phyloP scores from a whole-genome alignment of 169 alveolate genomes.

The Plasmodium gaboni region DNA sequence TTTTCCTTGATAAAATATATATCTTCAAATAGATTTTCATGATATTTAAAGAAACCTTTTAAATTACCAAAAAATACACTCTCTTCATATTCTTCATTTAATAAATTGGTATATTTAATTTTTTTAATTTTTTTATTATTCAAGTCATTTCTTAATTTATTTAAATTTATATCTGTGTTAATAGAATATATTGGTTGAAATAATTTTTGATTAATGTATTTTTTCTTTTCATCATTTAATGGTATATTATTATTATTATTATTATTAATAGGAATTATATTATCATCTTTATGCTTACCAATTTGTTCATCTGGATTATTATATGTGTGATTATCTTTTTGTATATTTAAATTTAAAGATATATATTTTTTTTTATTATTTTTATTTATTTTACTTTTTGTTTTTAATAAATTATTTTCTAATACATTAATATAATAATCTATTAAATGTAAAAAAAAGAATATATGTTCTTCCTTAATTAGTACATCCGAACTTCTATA shows the following conservation, averaged over 20 bases:
- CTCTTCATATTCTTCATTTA: conserved; percentile 35
- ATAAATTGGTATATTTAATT: conserved; percentile 35
- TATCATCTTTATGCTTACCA: not conserved
- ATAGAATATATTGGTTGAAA: conserved; percentile 7
- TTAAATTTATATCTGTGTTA: not conserved
- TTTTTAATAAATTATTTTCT: conserved; percentile 8
- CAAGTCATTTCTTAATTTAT: not conserved
- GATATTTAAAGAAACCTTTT: conserved; percentile 49
- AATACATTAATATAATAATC: conserved; percentile 49
- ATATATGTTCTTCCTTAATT: not conserved
- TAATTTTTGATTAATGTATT: conserved; percentile 13
- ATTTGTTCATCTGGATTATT: not conserved
- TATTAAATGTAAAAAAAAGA: conserved; percentile 20
- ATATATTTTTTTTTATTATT: too few relatives aligned
- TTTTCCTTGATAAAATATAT: conserved; percentile 29
- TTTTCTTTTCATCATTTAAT: not conserved
- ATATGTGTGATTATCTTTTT: not conserved
- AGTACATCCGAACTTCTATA: not conserved
- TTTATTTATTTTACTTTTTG: not conserved
- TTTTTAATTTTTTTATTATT: conserved; percentile 24
- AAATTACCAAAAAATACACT: conserved; percentile 27
- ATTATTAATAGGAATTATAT: not conserved
- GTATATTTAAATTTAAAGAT: not conserved
- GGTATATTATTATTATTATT: not conserved
- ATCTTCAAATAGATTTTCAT: conserved; percentile 45